phyloP scores from a whole-genome alignment of 2,329 filamentous ascomycete genomes.

The Alternaria arbusti region DNA sequence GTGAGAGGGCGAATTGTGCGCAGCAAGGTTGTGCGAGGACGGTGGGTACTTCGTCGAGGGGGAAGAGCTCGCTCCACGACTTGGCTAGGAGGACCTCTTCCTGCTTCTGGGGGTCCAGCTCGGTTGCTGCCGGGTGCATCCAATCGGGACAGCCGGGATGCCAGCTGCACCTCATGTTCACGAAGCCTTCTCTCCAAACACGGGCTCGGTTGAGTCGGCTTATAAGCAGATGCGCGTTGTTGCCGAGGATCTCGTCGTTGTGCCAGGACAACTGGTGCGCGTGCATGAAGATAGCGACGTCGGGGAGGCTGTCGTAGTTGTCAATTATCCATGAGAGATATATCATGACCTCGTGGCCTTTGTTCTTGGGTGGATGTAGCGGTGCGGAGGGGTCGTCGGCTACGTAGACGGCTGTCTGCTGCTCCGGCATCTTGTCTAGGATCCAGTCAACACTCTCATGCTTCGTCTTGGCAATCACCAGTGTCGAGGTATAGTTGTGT shows the following conservation, averaged over 20 bases:
- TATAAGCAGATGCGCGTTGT: slow-evolving; percentile 55
- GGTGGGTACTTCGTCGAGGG: slow-evolving; percentile 53
- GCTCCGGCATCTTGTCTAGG: slow-evolving; percentile 57
- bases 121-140: slow-evolving; percentile 56
- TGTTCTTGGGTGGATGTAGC: slow-evolving; percentile 61
- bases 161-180: slow-evolving; percentile 64
- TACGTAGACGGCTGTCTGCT: slow-evolving; percentile 58
- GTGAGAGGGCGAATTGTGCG: slow-evolving; percentile 67
- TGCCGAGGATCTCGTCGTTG: slow-evolving; percentile 59
- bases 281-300: slow-evolving; percentile 68
- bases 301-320: slow-evolving; percentile 65
- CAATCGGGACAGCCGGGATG: slow-evolving; percentile 62
- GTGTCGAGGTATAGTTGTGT: slow-evolving; percentile 59
- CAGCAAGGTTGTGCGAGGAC: slow-evolving; percentile 68
- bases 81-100: slow-evolving; percentile 55
- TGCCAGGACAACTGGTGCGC: slow-evolving; percentile 65
- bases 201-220: slow-evolving; percentile 53
- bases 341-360: slow-evolving; percentile 68
- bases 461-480: slow-evolving; percentile 62
- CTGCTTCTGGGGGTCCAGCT: slow-evolving; percentile 48
- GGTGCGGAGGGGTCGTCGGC: slow-evolving; percentile 57
- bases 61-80: slow-evolving; percentile 57
- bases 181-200: slow-evolving; percentile 59
- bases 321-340: slow-evolving; percentile 69
- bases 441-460: slow-evolving; percentile 63